These are phyloP conservation scores for Coemansia sp. DNA, from an alignment of 192 early-diverging fungal species.

Conservation along the genomic window DNA sequence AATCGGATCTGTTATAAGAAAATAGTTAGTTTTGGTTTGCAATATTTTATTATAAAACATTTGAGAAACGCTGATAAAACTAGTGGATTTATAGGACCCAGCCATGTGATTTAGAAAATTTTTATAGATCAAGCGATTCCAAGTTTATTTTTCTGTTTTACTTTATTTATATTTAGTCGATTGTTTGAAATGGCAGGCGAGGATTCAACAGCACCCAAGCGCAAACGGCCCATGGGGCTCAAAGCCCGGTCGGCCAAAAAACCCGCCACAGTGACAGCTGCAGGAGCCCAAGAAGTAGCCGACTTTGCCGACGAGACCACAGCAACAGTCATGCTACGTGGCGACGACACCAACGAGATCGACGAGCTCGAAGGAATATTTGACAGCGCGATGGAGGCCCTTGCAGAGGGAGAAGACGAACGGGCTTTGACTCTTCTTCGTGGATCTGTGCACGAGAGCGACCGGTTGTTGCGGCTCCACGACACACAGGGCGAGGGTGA, in stretches of 20 bases:
- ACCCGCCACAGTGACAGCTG: neutral
- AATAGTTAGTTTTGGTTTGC: neutral
- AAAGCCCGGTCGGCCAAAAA: conserved; percentile 52
- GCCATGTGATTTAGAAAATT: neutral
- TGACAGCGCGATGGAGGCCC: conserved; percentile 42
- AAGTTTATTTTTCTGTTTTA: neutral
- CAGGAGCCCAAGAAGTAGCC: conserved; percentile 15
- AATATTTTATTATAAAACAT: neutral
- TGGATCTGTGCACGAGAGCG: conserved; percentile 62
- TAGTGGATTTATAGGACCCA: neutral
- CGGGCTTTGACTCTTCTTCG: conserved; percentile 52
- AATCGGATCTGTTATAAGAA: neutral
- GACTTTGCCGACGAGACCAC: conserved; percentile 47
- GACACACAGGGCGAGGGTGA: conserved; percentile 5
- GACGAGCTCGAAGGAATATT: conserved; percentile 57
- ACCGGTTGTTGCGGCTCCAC: conserved; percentile 54
- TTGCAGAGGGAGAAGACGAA: conserved; percentile 21
- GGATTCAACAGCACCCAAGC: conserved; percentile 19
- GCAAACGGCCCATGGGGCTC: conserved; percentile 54
- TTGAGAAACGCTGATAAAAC: neutral
- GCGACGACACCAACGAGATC: conserved; percentile 51
- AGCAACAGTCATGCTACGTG: conserved; percentile 47
- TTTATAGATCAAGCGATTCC: neutral
- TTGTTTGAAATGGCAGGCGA: conserved; percentile 10
- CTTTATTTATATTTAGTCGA: neutral